phyloP scores from a whole-genome alignment of 371 early-diverging fungal species.

The Coemansia sp. region DNA sequence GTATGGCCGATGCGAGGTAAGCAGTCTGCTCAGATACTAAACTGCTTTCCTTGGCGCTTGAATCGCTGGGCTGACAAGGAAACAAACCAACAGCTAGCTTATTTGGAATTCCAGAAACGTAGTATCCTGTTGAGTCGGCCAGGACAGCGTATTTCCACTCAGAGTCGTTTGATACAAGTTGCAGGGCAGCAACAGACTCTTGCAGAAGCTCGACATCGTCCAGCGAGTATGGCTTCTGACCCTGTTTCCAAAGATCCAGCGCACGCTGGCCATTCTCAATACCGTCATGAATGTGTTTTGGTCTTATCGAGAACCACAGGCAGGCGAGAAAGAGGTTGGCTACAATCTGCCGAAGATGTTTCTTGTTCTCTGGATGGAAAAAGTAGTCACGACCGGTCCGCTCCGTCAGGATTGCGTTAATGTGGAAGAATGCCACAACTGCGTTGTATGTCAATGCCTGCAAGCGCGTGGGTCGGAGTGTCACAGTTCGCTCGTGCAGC shows the following conservation, averaged over 20 bases:
- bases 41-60: neutral
- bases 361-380: constrained; percentile 62
- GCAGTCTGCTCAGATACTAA: neutral
- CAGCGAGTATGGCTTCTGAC: constrained; percentile 42
- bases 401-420: constrained; percentile 66
- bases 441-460: constrained; percentile 67
- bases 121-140: constrained; percentile 47
- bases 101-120: constrained; percentile 49
- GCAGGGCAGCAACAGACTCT: constrained; percentile 40
- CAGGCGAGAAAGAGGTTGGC: constrained; percentile 63
- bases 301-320: constrained; percentile 60
- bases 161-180: constrained; percentile 44
- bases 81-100: constrained; percentile 18
- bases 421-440: constrained; percentile 61
- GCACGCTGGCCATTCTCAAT: constrained; percentile 35
- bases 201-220: constrained; percentile 53
- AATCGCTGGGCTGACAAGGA: neutral
- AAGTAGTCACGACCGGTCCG: constrained; percentile 68
- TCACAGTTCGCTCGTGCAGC: constrained; percentile 56
- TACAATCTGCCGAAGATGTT: constrained; percentile 58
- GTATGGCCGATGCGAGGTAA: constrained; percentile 20
- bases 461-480: constrained; percentile 59
- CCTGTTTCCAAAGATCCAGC: constrained; percentile 43
- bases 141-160: constrained; percentile 50
- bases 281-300: constrained; percentile 33